Conservation (phyloP, 176 grass and related monocot species). For the Oryza brachyantha region DNA sequence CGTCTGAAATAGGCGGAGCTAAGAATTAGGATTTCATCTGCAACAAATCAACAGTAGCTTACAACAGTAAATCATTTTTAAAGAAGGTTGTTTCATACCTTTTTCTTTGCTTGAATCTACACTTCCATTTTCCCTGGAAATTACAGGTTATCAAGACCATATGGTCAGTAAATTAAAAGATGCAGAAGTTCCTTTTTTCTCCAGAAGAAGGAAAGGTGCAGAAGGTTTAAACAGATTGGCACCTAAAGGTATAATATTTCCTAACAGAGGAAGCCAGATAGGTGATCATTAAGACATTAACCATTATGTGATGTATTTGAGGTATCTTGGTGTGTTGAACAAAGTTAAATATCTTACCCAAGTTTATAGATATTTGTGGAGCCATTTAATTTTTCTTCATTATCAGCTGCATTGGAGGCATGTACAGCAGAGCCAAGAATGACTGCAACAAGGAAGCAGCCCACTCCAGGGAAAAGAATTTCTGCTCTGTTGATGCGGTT, state of each 20-base stretch:
- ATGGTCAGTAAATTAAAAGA: background rate
- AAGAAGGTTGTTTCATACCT: constrained; percentile 25
- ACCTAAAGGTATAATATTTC: background rate
- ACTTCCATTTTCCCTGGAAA: constrained; percentile 26
- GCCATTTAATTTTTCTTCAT: constrained; percentile 52
- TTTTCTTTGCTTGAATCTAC: constrained; percentile 17
- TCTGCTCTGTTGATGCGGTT: constrained; percentile 73
- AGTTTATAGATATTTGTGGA: constrained; percentile 37
- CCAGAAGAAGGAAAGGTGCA: no score
- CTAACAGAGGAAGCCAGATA: background rate
- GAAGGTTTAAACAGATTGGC: background rate
- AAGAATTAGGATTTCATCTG: constrained; percentile 20
- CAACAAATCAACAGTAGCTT: background rate
- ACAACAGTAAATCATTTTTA: background rate
- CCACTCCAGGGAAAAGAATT: constrained; percentile 75
- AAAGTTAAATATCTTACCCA: constrained; percentile 27
- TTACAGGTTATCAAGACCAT: background rate
- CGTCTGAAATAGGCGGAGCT: constrained; percentile 30
- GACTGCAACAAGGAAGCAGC: constrained; percentile 71
- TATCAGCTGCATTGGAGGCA: constrained; percentile 74
- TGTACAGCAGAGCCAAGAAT: constrained; percentile 77
- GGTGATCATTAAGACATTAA: no score
- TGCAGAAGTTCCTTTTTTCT: no score
- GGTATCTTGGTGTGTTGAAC: background rate
- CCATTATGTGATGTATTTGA: background rate